phyloP scores from a whole-genome alignment of 2,329 filamentous ascomycete species.

The Rhytidhysteron rufulum region DNA sequence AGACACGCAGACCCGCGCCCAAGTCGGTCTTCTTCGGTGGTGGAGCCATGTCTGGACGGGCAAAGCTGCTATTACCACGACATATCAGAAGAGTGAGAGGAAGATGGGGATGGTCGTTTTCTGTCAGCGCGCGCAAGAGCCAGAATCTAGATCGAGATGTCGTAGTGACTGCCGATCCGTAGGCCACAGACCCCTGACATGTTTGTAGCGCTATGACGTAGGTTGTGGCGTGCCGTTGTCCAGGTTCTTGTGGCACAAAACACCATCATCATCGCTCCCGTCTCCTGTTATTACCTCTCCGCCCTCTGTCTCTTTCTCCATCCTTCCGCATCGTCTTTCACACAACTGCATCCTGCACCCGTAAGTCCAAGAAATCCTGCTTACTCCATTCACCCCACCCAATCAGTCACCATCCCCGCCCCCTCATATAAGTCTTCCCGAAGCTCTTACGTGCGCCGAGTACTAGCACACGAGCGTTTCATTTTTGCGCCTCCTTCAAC shows the following conservation, averaged over 20 bases:
- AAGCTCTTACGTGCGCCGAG: background rate
- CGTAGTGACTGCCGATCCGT: background rate
- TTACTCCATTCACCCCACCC: no score
- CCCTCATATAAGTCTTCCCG: no score
- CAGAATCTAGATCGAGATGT: background rate
- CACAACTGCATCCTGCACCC: no score
- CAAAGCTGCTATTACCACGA: constrained; percentile 12
- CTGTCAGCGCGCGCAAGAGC: background rate
- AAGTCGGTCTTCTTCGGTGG: constrained; percentile 34
- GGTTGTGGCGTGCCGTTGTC: background rate
- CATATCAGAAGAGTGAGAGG: background rate
- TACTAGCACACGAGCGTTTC: background rate
- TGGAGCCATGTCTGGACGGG: constrained; percentile 18
- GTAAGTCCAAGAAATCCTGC: no score
- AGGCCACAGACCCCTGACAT: background rate
- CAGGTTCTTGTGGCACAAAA: constrained; percentile 2
- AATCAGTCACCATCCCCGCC: no score
- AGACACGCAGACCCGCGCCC: constrained; percentile 42
- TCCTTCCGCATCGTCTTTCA: no score
- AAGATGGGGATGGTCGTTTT: constrained; percentile 1
- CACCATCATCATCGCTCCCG: background rate
- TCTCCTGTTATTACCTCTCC: background rate
- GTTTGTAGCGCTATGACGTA: background rate
- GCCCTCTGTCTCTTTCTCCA: background rate
- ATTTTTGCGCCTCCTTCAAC: no score